phyloP scores from a whole-genome alignment of 73 alveolate species.

The Tetrahymena malaccensis region DNA sequence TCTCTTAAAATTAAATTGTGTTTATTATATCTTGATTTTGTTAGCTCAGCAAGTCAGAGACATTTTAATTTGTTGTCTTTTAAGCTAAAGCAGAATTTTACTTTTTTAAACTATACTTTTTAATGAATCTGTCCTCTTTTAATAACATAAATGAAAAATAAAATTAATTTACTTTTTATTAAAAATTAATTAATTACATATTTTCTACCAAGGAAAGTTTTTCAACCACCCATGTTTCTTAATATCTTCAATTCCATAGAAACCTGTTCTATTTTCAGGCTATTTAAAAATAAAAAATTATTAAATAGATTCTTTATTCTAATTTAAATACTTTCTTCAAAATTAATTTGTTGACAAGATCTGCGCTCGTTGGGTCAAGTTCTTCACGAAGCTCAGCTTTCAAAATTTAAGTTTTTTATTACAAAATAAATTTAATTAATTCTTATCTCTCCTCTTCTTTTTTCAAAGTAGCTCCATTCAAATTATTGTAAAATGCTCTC shows the following conservation, averaged over 20 bases:
- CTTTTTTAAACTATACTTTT: neutral
- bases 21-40: neutral
- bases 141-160: neutral
- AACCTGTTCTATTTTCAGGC: conserved; percentile 30
- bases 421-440: conserved; percentile 1
- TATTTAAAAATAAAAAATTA: neutral
- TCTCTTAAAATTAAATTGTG: neutral
- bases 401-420: conserved; percentile 2
- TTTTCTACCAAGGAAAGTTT: conserved; percentile 18
- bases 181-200: neutral
- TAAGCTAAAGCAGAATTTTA: neutral
- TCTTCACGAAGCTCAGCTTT: conserved; percentile 37
- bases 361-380: conserved; percentile 26
- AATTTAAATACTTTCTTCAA: neutral
- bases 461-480: conserved; percentile 1
- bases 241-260: conserved; percentile 35
- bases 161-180: neutral
- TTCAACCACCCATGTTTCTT: conserved; percentile 33
- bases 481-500: neutral
- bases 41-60: neutral
- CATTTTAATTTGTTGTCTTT: neutral
- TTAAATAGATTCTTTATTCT: neutral
- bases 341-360: conserved; percentile 27
- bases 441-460: conserved; percentile 12
- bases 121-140: neutral